Base-by-base conservation (phyloP, 2,329 filamentous ascomycete species). In the Bipolaris oryzae region DNA sequence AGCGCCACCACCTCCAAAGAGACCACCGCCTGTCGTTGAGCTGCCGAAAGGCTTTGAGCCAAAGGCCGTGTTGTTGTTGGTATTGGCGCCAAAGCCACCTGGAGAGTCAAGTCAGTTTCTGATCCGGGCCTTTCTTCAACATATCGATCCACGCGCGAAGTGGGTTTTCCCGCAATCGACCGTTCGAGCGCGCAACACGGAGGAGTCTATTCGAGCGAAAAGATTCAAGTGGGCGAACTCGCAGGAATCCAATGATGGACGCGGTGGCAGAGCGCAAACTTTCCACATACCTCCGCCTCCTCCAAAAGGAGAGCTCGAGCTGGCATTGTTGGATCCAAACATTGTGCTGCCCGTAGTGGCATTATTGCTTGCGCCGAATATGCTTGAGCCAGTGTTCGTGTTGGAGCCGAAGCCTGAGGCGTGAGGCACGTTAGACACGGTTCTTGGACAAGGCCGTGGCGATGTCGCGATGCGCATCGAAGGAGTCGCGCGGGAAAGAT, bases 321-420 rank as follows among this genome's bases (percentile, higher is more conserved):
- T 73, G 62, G 67, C 69, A 64, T 62, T 64, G 64, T 66, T 48
- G 62, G 67, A 50, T 48, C 74, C 73, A 49, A 75, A 75, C 55
- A 71, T 60, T 60, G 63, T 64, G 62, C 69, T 64, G 42, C 72
- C 69, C 39, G 67, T 70, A 53, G 61, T 68, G 58, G 35, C 25
- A 21, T 64, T 70, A 58, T 63, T 72, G 44, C 63, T 70, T 21
- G 67, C 61, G 57, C 74, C 53, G 50, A 77, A 77, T 60, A 73
- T 66, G 63, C 68, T 71, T 41, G 67, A 61, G 53, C 69, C 69
- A 50, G 70, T 70, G 57, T 71, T 75, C 45, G 64, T 52, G 52
- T 64, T 71, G 58, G 73, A 74, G 61, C 75, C 74, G 64, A 77
- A 77, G 71, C 75, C 76, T 78, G 74, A 72, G 70, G 65, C 67